phyloP scores from a whole-genome alignment of 768 basidiomycete genomes.

The Mrakia gelida region DNA sequence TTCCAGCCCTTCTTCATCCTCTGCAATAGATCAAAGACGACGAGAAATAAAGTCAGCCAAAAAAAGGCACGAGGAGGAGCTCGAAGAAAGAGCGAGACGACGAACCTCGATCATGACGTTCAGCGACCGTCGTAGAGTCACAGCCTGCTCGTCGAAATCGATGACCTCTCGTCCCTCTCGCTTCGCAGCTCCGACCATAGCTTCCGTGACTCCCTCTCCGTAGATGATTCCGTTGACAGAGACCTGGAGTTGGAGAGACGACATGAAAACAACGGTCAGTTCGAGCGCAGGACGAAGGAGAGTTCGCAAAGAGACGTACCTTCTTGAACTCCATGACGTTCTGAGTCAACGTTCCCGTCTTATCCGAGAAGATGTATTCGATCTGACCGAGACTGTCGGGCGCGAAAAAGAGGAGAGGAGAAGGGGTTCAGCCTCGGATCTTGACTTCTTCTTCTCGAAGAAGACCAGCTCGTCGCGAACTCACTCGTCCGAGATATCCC shows the following conservation, averaged over 20 bases:
- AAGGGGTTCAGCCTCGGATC: not conserved
- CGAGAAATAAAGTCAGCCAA: not conserved
- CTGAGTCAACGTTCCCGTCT: conserved; percentile 94
- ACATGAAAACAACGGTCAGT: not conserved
- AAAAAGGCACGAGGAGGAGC: not conserved
- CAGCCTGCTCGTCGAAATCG: conserved; percentile 66
- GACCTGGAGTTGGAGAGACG: not conserved
- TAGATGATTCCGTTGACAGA: conserved; percentile 53
- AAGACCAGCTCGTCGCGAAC: not conserved
- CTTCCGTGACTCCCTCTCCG: conserved; percentile 93
- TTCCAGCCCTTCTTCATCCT: conserved; percentile 74
- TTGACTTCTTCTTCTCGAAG: too few species aligned
- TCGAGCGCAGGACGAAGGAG: too few species aligned
- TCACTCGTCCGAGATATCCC: conserved; percentile 92
- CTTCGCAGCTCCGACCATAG: conserved; percentile 84
- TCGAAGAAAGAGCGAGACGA: not conserved
- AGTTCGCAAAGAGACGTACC: not conserved
- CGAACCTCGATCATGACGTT: conserved; percentile 60
- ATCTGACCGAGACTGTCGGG: conserved; percentile 72
- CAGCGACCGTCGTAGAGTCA: conserved; percentile 62
- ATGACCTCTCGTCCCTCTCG: conserved; percentile 65
- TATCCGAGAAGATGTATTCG: conserved; percentile 90
- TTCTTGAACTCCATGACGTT: conserved; percentile 99
- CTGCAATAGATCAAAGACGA: not conserved
- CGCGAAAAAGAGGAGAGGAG: not conserved